Evolutionary conservation across 164 flowering plant genomes (phyloP).

Genomic region (grape (Vitis vinifera)): DNA sequence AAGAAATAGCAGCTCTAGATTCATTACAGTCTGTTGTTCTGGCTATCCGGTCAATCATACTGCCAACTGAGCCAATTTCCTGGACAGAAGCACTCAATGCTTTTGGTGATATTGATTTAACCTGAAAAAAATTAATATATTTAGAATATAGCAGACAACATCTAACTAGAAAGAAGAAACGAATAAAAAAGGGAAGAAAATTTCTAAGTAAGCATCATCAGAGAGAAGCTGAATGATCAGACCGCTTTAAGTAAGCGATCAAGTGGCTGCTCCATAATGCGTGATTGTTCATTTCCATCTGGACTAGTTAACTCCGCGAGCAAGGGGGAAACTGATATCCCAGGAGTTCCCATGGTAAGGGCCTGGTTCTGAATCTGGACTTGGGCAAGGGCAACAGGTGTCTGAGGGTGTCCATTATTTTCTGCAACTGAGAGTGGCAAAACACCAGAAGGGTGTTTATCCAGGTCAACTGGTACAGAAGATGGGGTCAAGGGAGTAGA

Average conservation of each 20-base stretch:
- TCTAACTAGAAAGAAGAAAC: not conserved
- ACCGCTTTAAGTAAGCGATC: constrained; percentile 3
- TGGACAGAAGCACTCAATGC: constrained; percentile 2
- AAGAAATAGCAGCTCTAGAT: not conserved
- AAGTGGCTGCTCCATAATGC: not conserved
- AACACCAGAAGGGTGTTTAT: not conserved
- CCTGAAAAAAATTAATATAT: not conserved
- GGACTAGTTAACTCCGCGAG: not conserved
- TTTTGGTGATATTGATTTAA: constrained; percentile 1
- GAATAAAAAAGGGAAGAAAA: not conserved
- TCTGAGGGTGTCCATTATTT: not conserved
- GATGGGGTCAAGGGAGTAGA: not conserved
- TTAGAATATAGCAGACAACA: too few species aligned
- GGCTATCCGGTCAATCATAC: not conserved
- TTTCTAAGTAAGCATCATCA: too few species aligned
- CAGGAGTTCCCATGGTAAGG: not conserved
- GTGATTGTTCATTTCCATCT: not conserved
- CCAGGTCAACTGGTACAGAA: not conserved
- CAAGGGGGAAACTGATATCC: not conserved
- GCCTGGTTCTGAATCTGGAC: not conserved
- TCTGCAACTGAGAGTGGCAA: not conserved
- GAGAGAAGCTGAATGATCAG: not conserved
- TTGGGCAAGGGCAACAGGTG: not conserved
- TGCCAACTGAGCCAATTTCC: not conserved
- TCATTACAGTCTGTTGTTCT: not conserved